Conservation (phyloP, 805 yeast genomes). For the Candida gorgasii region DNA sequence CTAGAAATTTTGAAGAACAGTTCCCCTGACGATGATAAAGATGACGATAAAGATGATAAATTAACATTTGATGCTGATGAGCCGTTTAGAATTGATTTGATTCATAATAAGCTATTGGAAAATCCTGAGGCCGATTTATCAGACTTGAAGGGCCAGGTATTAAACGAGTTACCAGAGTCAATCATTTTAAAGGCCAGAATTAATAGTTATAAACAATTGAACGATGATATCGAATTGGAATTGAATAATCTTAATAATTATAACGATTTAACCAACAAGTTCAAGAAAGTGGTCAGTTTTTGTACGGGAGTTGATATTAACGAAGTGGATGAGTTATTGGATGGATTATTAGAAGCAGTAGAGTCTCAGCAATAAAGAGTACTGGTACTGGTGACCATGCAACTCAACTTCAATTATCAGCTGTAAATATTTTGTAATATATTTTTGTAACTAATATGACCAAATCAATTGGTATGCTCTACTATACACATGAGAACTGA, state of each 20-base stretch:
- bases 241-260: constrained; percentile 51
- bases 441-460: constrained; percentile 1
- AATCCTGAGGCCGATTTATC: constrained; percentile 16
- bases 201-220: constrained; percentile 75
- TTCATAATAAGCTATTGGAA: constrained; percentile 52
- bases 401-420: too few species aligned
- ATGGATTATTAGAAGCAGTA: constrained; percentile 85
- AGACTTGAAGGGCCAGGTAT: constrained; percentile 23
- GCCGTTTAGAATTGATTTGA: constrained; percentile 73
- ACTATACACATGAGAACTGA: background rate
- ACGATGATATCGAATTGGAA: constrained; percentile 52
- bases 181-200: constrained; percentile 71
- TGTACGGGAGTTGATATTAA: constrained; percentile 86
- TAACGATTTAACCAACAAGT: constrained; percentile 54
- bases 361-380: constrained; percentile 51
- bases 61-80: constrained; percentile 80
- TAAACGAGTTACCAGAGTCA: constrained; percentile 44
- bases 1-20: constrained; percentile 28
- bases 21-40: constrained; percentile 33
- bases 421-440: background rate
- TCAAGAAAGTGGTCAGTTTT: constrained; percentile 81
- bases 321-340: constrained; percentile 77
- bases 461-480: constrained; percentile 8
- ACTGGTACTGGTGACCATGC: too few species aligned
- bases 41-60: constrained; percentile 63